Base-by-base conservation (phyloP, 768 basidiomycete genomes). In the Leccinum imitatum region DNA sequence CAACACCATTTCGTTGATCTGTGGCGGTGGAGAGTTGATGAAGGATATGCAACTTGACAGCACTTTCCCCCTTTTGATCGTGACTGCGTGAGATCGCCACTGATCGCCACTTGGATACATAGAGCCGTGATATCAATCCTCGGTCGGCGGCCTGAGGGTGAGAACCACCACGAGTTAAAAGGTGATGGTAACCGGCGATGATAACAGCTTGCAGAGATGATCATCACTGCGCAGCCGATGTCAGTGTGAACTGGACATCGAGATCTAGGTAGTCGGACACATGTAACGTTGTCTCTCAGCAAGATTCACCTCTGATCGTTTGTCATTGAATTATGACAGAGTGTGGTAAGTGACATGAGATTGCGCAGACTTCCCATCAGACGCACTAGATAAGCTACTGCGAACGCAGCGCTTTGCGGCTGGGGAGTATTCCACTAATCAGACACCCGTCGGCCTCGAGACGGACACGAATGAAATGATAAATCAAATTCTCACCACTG, bases 1-100 rank as follows among this genome's bases (percentile, higher is more conserved):
- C 33, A 69, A 48, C 50, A 69, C 65, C 68, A 69, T 70, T 15
- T 2, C 53, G 39, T 47, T 31, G 27, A 17, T 39, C 10, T 35
- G 51, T 10, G 19, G n/a, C 17, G 19, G 41, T 10, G 11, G 23
- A 46, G 53, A 35, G 27, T 13, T n/a, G 35, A 48, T 53, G 17
- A 23, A 25, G 51, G 50, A 41, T 58, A 23, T 17, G 31, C 3
- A 15, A 31, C 11, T 17, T 35, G 33, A 14, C 41, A 31, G 3
- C 19, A 1, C 46, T 39, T 41, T 47, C 31, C 13, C 10, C 30
- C n/a, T 59, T 59, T 59, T 67, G 64, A 67, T 62, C 14, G 7
- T 15, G 27, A 44, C 25, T 19, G 48, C 46, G 59, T 64, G 62
- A 48, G 64, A 25, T 41, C 17, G 21, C n/a, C 5, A 5, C 17